Percentiles rank a stretch among this genome's conserved stretches.
Evolutionary conservation across 1,284 basidiomycete genomes (phyloP).

Genomic region (Rugosomyces carneus): DNA sequence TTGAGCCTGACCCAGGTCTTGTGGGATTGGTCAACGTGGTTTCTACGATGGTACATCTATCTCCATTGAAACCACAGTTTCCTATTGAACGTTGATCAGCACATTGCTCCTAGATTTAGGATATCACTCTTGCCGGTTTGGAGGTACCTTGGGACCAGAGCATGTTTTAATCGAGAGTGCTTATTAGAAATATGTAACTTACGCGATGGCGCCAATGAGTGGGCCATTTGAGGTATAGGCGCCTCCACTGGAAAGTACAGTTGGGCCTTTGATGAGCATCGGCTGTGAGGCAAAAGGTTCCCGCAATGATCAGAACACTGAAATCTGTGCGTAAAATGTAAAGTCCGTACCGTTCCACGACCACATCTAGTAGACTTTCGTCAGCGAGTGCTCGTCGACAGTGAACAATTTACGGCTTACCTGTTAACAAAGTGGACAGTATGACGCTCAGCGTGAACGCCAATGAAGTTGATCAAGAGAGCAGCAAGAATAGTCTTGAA

Average conservation of each 20-base stretch:
- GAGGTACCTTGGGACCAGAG: slow-evolving; percentile 25
- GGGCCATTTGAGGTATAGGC: slow-evolving; percentile 29
- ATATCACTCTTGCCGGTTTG: slow-evolving; percentile 24
- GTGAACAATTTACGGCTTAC: slow-evolving; percentile 9
- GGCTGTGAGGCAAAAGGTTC: slow-evolving; percentile 16
- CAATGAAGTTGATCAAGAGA: slow-evolving; percentile 13
- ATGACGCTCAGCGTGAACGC: slow-evolving; percentile 22
- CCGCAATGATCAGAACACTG: too few species aligned
- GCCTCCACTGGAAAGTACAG: slow-evolving; percentile 22
- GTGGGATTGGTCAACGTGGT: slow-evolving; percentile 35
- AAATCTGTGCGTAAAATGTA: neutral
- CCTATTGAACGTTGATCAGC: slow-evolving; percentile 13
- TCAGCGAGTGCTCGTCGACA: neutral
- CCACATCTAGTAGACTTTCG: slow-evolving; percentile 18
- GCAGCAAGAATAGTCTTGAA: slow-evolving; percentile 14
- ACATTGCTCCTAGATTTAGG: neutral
- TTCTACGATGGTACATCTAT: slow-evolving; percentile 38
- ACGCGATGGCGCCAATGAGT: slow-evolving; percentile 33
- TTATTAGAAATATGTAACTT: slow-evolving; percentile 14
- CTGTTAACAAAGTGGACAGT: slow-evolving; percentile 25
- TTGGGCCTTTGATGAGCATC: slow-evolving; percentile 20
- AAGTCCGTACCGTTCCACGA: slow-evolving; percentile 20
- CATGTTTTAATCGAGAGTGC: neutral
- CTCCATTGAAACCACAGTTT: slow-evolving; percentile 36
- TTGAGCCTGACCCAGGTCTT: too few species aligned